Evolutionary conservation across 805 yeast species (phyloP), one percentile per base, ranked within the genome.

Genomic region (Saturnispora mendoncae): DNA sequence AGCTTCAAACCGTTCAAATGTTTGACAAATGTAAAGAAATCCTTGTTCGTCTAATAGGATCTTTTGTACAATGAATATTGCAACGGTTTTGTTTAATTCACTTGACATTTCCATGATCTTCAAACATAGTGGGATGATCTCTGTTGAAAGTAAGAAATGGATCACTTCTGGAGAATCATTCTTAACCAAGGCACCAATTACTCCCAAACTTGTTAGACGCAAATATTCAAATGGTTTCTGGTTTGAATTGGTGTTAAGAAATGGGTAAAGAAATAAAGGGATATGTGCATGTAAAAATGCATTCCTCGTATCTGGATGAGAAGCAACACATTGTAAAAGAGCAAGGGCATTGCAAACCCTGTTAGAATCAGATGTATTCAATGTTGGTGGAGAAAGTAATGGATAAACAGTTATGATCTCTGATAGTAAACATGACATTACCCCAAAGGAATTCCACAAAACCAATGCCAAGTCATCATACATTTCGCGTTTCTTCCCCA

Each of bases 261-360:
- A 90, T 24, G 98, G 98, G 63, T 92, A 92, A 44, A 90, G 67
- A 52, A 87, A 92, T 36, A 92, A 68, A 36, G 97, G 96, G 44
- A 90, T 78, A 54, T 92, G 95, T 2, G 97, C 96, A 59, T 77
- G 80, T 46, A 90, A 66, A 52, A 90, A 90, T 42, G 83, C 71
- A 24, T 76, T 78, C 57, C 95, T 77, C 0, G 97, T 92, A 49
- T 86, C 95, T 29, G 80, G 78, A 58, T 92, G 96, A 1, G 95
- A 84, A 2, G 98, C 98, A 32, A 90, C 96, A 64, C 98, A 92
- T 62, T 90, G 98, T 49, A 90, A 69, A 36, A 92, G 71, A 7
- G 96, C 97, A 52, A 90, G 67, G 0, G 97, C 97, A 64, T 92
- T 90, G 62, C 97, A 90, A 8, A 90, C 97, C 42, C 97, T 71